Base-by-base conservation (phyloP, 169 alveolate genomes). In the Plasmodium malariae region DNA sequence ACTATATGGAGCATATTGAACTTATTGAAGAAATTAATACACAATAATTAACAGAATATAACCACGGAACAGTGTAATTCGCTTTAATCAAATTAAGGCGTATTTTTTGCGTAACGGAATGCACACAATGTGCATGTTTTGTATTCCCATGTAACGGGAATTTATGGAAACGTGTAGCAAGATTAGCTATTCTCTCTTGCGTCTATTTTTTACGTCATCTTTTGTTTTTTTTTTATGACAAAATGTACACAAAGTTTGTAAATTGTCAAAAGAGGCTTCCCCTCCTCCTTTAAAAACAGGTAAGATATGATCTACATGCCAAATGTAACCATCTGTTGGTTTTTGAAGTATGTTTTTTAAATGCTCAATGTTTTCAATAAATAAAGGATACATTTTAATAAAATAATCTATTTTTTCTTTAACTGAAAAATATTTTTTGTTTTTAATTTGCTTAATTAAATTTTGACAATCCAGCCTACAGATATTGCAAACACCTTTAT, bases 151-250 rank as follows among this genome's bases (percentile, higher is more conserved):
- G n/a, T n/a, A n/a, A n/a, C n/a, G n/a, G n/a, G n/a, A n/a, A n/a
- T n/a, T n/a, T n/a, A n/a, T n/a, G n/a, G n/a, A n/a, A n/a, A n/a
- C n/a, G n/a, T n/a, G n/a, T n/a, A n/a, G n/a, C n/a, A n/a, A n/a
- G n/a, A n/a, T n/a, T n/a, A n/a, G n/a, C n/a, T n/a, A n/a, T n/a
- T n/a, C 19, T 59, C 6, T 57, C 12, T 48, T 1, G n/a, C 24
- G 3, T 74, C 40, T 74, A 24, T 69, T 28, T 65, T 59, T 74
- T 24, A 40, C 26, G 26, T 74, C 74, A 65, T 74, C 51, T 32
- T 74, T 74, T 37, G 88, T 74, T 74, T 74, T 74, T 74, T 74
- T 74, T 51, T 60, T 55, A 43, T 74, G 88, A n/a, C 88, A 74
- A 67, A 74, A 74, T 60, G 88, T 60, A 74, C 88, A 74, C 36